Conservation (phyloP, 108 stramenopile species). For the Epipyxis sp. region DNA sequence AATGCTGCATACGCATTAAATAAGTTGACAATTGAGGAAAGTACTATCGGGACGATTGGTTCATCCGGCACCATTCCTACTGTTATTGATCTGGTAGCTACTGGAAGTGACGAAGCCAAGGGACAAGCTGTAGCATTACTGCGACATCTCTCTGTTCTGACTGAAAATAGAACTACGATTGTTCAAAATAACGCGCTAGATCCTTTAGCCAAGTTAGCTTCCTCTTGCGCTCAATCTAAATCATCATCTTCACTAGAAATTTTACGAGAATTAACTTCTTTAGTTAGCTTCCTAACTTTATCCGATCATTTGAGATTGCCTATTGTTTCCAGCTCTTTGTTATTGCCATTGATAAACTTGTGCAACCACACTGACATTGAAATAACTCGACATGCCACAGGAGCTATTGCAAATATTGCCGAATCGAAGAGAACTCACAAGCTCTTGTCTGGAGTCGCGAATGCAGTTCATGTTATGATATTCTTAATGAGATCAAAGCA, state of each 20-base stretch:
- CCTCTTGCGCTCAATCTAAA: no score
- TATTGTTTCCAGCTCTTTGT: neutral
- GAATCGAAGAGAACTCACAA: constrained; percentile 61
- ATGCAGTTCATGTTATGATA: constrained; percentile 59
- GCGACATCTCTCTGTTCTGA: constrained; percentile 58
- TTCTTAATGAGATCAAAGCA: constrained; percentile 56
- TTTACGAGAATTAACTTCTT: neutral
- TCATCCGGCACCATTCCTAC: constrained; percentile 1
- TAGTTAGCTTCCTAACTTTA: neutral
- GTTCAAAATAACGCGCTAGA: constrained; percentile 33
- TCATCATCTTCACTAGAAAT: neutral
- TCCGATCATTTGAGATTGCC: constrained; percentile 1
- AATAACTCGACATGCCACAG: constrained; percentile 65
- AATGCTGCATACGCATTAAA: constrained; percentile 65
- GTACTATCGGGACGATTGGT: constrained; percentile 41
- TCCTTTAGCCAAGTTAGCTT: neutral
- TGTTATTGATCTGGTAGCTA: constrained; percentile 36
- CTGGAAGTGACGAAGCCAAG: constrained; percentile 54
- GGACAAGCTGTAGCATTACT: constrained; percentile 66
- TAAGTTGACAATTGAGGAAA: constrained; percentile 62
- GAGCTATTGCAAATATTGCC: constrained; percentile 65
- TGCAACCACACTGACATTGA: constrained; percentile 61
- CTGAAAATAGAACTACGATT: constrained; percentile 53
- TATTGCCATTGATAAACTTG: constrained; percentile 46
- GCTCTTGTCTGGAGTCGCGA: constrained; percentile 43